phyloP scores from a whole-genome alignment of 2,329 filamentous ascomycete species.

The Penicillium hordei region DNA sequence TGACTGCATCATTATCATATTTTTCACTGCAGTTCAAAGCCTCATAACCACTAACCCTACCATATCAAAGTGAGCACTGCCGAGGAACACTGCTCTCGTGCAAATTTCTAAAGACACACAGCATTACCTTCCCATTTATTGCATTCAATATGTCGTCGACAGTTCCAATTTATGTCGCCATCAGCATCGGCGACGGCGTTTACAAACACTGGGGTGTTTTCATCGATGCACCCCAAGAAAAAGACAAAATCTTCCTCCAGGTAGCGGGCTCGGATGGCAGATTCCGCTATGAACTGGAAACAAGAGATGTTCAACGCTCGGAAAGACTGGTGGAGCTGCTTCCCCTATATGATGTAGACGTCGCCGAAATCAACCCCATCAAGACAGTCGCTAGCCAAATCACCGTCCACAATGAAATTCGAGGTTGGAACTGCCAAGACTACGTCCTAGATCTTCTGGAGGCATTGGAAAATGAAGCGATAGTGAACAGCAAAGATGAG shows the following conservation, averaged over 20 bases:
- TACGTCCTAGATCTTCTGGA: constrained; percentile 30
- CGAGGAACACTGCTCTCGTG: too few species aligned
- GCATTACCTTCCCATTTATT: neutral
- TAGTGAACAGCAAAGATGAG: constrained; percentile 12
- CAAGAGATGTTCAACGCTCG: neutral
- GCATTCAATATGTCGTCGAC: neutral
- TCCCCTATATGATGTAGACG: constrained; percentile 7
- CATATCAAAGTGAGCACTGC: neutral
- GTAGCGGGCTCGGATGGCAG: neutral
- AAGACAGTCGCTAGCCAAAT: constrained; percentile 16
- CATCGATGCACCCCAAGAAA: neutral
- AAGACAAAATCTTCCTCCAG: neutral
- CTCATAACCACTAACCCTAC: neutral
- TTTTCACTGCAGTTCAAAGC: neutral
- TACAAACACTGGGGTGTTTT: constrained; percentile 4
- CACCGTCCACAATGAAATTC: constrained; percentile 21
- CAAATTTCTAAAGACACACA: neutral
- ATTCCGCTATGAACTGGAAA: neutral
- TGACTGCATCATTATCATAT: neutral
- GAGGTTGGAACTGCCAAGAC: constrained; percentile 30
- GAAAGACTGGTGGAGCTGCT: constrained; percentile 6
- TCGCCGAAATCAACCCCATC: constrained; percentile 12
- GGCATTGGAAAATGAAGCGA: constrained; percentile 12
- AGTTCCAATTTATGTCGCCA: neutral
- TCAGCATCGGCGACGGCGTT: neutral